These are phyloP conservation scores for Reticulascus tulasneorum DNA, from an alignment of 2,329 filamentous ascomycete species.

Conservation along the genomic window DNA sequence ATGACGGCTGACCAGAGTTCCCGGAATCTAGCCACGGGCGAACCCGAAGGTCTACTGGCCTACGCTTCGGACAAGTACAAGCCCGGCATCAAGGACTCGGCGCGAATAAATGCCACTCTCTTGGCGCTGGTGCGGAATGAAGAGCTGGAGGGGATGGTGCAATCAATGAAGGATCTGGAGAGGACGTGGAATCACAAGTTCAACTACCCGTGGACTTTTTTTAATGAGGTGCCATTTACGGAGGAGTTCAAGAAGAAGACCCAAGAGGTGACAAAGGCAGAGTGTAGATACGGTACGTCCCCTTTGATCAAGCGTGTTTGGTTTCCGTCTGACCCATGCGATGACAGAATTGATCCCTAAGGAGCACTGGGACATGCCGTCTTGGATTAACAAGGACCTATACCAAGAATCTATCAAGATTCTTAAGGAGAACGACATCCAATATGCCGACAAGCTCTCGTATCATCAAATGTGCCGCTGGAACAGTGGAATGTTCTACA, in stretches of 20 bases:
- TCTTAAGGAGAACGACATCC: constrained; percentile 78
- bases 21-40: constrained; percentile 68
- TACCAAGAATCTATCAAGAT: constrained; percentile 81
- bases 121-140: constrained; percentile 89
- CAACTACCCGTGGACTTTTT: constrained; percentile 99
- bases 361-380: constrained; percentile 89
- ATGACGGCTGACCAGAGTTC: constrained; percentile 5
- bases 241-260: constrained; percentile 89
- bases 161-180: constrained; percentile 88
- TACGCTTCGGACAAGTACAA: constrained; percentile 75
- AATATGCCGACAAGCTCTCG: constrained; percentile 83
- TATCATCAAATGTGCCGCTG: constrained; percentile 99
- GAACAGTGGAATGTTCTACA: constrained; percentile 98
- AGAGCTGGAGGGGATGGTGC: constrained; percentile 78
- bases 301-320: neutral
- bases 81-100: constrained; percentile 68
- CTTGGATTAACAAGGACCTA: constrained; percentile 87
- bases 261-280: constrained; percentile 77
- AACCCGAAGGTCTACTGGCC: constrained; percentile 73
- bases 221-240: constrained; percentile 92
- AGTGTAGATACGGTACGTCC: constrained; percentile 74
- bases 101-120: constrained; percentile 89
- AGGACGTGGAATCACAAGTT: constrained; percentile 97
- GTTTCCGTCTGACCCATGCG: constrained; percentile 11
- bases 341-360: constrained; percentile 78